Evolutionary conservation across 2,329 filamentous ascomycete species (phyloP).

Genomic region (Colletotrichum musae): DNA sequence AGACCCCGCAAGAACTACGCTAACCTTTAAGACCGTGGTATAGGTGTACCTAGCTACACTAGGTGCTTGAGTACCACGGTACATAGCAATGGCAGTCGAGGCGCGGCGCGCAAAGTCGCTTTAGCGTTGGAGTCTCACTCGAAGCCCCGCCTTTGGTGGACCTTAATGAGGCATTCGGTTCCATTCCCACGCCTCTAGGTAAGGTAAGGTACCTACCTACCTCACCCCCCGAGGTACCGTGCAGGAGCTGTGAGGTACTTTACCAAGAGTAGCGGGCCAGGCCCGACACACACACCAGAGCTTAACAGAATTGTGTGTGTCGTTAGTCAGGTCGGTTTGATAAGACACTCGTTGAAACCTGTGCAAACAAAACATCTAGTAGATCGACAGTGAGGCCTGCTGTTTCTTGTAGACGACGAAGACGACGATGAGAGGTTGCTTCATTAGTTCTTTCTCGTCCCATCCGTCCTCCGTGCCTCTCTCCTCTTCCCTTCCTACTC

Average conservation of each 20-base stretch:
- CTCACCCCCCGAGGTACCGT: conserved; percentile 29
- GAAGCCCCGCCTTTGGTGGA: conserved; percentile 11
- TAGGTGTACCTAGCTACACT: too few species aligned
- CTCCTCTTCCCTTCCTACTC: conserved; percentile 34
- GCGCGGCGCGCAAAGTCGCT: conserved; percentile 4
- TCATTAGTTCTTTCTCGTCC: conserved; percentile 5
- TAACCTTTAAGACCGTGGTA: too few species aligned
- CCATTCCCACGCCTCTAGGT: conserved; percentile 40
- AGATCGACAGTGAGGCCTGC: conserved; percentile 22
- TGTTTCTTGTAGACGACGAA: conserved; percentile 1
- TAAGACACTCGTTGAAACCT: conserved; percentile 35
- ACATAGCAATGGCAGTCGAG: background rate
- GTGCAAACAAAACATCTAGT: conserved; percentile 33
- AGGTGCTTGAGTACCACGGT: too few species aligned
- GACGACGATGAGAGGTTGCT: background rate
- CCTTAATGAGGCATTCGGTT: conserved; percentile 2
- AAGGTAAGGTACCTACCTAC: background rate
- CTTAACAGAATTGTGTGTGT: background rate
- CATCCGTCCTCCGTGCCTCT: conserved; percentile 34
- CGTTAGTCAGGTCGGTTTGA: conserved; percentile 9
- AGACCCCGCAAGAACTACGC: too few species aligned
- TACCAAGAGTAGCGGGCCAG: too few species aligned
- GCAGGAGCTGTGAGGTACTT: background rate
- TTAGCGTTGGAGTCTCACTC: conserved; percentile 6
- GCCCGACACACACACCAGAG: too few species aligned